Evolutionary conservation across 2,329 filamentous ascomycete species (phyloP), one percentile per base, ranked within the genome.

Genomic region (Diaporthe caulivora): DNA sequence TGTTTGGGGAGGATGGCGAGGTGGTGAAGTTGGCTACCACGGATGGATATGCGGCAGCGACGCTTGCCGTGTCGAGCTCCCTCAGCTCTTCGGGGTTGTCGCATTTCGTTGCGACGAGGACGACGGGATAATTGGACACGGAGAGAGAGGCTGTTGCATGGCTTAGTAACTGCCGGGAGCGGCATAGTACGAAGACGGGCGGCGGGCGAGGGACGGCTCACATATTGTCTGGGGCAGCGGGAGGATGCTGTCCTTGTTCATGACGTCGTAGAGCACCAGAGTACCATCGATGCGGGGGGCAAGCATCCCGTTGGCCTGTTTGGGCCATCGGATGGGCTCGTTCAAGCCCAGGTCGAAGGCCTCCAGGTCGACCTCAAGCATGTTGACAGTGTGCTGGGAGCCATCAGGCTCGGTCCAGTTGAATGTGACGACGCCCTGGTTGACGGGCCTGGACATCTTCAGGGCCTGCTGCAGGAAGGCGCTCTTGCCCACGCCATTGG

Each of bases 31-130:
- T 91, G 75, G 91, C 90, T 75, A 96, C 88, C 77, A 91, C 93
- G 21, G 92, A 88, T 74, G 92, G 89, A 77, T 93, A 94, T 76
- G 89, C 92, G 72, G 82, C 83, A 60, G 88, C 85, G 55, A 97
- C 88, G 71, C 85, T 88, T 37, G 91, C 87, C 18, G 92, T 89
- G 79, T 96, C 91, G 72, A 97, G 87, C 80, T 94, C 89, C 79
- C 93, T 92, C 74, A 91, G 86, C 73, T 90, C 88, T 75, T 92
- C 90, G 62, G 92, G 91, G 67, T 91, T 90, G 82, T 98, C 96
- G 85, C 94, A 97, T 87, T 98, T 98, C 82, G 92, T 96, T 71
- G 95, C 94, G 68, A 97, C 94, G 54, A 98, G 89, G 75, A 96
- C 88, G 70, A 93, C 93, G 11, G 95, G 95, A 51, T 97, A 84